These are phyloP conservation scores for Trametopsis cervina DNA, from an alignment of 768 basidiomycete species.

Conservation along the genomic window DNA sequence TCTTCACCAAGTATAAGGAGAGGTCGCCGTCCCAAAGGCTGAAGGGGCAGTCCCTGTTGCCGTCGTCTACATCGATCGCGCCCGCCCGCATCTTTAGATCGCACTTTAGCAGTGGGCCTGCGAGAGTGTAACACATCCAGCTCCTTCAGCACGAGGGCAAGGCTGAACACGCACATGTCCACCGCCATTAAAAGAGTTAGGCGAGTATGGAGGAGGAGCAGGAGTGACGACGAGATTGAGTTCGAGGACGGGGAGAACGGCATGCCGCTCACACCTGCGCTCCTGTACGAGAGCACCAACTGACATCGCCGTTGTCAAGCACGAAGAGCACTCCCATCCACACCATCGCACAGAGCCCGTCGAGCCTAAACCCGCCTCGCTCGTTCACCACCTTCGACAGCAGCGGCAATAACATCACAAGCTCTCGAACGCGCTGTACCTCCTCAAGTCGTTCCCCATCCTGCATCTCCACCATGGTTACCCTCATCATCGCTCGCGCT, in stretches of 20 bases:
- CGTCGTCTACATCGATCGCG: slow-evolving; percentile 72
- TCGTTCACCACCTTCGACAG: slow-evolving; percentile 8
- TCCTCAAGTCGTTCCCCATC: slow-evolving; percentile 22
- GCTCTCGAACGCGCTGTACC: slow-evolving; percentile 17
- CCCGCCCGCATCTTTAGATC: slow-evolving; percentile 74
- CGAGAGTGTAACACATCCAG: slow-evolving; percentile 83
- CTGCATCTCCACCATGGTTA: slow-evolving; percentile 16
- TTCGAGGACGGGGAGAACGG: no score
- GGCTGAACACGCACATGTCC: slow-evolving; percentile 82
- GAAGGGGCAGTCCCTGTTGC: slow-evolving; percentile 65
- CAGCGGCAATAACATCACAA: neutral
- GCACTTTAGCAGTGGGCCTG: slow-evolving; percentile 81
- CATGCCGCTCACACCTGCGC: slow-evolving; percentile 75
- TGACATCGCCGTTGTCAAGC: slow-evolving; percentile 74
- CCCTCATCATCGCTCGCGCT: neutral
- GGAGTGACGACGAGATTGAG: no score
- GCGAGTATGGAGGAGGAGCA: no score
- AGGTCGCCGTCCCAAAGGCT: slow-evolving; percentile 62
- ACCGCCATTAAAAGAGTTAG: no score
- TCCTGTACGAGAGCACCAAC: slow-evolving; percentile 74
- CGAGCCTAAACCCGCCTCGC: slow-evolving; percentile 15
- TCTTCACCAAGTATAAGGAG: slow-evolving; percentile 48
- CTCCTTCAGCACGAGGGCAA: slow-evolving; percentile 87
- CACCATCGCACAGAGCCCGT: slow-evolving; percentile 24
- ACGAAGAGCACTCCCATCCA: slow-evolving; percentile 50